phyloP scores from a whole-genome alignment of 2,329 filamentous ascomycete genomes.

The Talaromyces sp. region DNA sequence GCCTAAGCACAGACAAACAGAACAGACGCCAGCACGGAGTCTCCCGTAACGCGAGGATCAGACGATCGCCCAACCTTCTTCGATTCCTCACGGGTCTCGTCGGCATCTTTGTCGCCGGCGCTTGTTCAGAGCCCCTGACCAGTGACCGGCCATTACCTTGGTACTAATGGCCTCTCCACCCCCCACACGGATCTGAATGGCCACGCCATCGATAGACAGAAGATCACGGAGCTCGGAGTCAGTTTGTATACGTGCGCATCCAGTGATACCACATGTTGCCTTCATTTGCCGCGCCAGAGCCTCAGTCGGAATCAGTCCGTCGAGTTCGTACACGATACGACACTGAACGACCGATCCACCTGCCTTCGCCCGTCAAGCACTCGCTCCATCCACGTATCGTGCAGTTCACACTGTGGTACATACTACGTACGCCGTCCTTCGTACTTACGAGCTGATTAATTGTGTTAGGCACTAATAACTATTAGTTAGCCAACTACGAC shows the following conservation, averaged over 20 bases:
- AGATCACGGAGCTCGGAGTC: not conserved
- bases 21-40: conserved; percentile 1
- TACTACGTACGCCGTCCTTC: not conserved
- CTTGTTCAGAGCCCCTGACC: conserved; percentile 1
- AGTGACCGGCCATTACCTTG: not conserved
- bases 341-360: not conserved
- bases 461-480: not conserved
- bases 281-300: conserved; percentile 13
- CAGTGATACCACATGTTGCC: conserved; percentile 1
- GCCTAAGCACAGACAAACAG: conserved; percentile 1
- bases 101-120: conserved; percentile 7
- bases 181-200: not conserved
- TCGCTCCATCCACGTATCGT: not conserved
- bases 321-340: not conserved
- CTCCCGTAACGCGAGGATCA: conserved; percentile 5
- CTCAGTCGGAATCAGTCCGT: not conserved
- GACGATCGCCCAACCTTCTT: conserved; percentile 9
- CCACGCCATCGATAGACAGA: not conserved
- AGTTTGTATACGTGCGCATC: not conserved
- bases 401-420: not conserved
- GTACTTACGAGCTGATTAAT: not conserved
- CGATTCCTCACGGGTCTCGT: conserved; percentile 8
- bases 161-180: not conserved
- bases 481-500: not conserved
- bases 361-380: not conserved